Evolutionary conservation across 2,329 filamentous ascomycete species (phyloP), one percentile per base, ranked within the genome.

Genomic region (Claviceps lovelessii): DNA sequence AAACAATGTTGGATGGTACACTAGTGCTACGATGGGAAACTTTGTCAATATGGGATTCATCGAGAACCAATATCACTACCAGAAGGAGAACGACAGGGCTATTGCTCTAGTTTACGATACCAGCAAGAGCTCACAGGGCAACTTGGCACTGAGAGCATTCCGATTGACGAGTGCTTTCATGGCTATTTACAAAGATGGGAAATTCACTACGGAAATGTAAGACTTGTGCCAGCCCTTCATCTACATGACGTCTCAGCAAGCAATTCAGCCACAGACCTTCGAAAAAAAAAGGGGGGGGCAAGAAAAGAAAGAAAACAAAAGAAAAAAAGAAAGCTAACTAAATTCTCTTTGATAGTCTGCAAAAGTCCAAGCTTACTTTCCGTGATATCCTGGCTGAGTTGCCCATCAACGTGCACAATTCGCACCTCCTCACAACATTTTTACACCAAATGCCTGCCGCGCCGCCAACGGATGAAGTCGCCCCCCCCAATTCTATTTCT

Each of bases 1-100:
- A 61, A 95, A 97, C 77, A 94, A 89, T 66, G 89, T 95, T 57
- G 93, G 93, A 65, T 98, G 90, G 90, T 98, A 98, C 76, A 96
- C 90, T 57, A 96, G 90, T 75, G 89, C 90, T 60, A 95, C 90
- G 71, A 94, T 98, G 88, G 93, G 93, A 72, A 97, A 95, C 78
- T 97, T 97, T 64, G 80, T 97, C 77, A 96, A 90, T 77, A 72
- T 86, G 68, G 88, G 86, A 76, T 90, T 95, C 68, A 88, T 98
- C 72, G 93, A 98, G 80, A 98, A 97, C 77, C 90, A 96, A 73
- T 90, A 84, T 74, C 87, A 90, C 76, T 97, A 95, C 77, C 93
- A 98, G 77, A 93, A 88, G 72, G 88, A 94, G 64, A 95, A 95
- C 70, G 88, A 93, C 72, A 79, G 81, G 70, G 90, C 88, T 7